Evolutionary conservation across 352 stramenopile genomes (phyloP).

Genomic region (Phytophthora agathidicida): DNA sequence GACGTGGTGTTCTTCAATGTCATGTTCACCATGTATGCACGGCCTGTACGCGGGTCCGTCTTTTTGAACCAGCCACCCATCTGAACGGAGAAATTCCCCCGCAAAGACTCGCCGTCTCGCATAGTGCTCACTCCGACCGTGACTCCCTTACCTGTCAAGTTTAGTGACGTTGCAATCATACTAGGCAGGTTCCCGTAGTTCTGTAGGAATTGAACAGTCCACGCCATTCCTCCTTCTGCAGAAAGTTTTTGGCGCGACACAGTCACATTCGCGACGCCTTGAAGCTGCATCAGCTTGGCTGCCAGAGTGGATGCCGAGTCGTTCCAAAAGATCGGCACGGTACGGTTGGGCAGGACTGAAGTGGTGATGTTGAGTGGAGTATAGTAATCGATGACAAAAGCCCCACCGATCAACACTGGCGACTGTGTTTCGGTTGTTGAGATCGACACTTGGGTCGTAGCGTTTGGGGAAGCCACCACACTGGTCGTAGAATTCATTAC

Average conservation of each 20-base stretch:
- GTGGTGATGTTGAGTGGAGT: constrained; percentile 48
- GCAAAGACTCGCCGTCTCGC: constrained; percentile 55
- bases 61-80: constrained; percentile 72
- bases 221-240: constrained; percentile 65
- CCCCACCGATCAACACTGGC: constrained; percentile 50
- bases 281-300: constrained; percentile 42
- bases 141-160: constrained; percentile 56
- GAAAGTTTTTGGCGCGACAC: constrained; percentile 43
- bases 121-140: constrained; percentile 42
- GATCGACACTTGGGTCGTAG: constrained; percentile 15
- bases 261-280: constrained; percentile 58
- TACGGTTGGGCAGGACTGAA: constrained; percentile 28
- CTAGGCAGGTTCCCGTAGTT: constrained; percentile 64
- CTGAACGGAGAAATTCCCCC: constrained; percentile 51
- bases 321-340: constrained; percentile 57
- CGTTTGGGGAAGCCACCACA: constrained; percentile 13
- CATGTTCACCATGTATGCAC: constrained; percentile 52
- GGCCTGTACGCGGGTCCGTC: constrained; percentile 38
- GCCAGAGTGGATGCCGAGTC: constrained; percentile 35
- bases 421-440: constrained; percentile 33
- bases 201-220: constrained; percentile 63
- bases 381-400: constrained; percentile 55
- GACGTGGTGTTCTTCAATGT: constrained; percentile 47
- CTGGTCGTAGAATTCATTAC: constrained; percentile 17
- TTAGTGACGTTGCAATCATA: constrained; percentile 46